Conservation (phyloP, 1,284 basidiomycete species). For the Malassezia nana region DNA sequence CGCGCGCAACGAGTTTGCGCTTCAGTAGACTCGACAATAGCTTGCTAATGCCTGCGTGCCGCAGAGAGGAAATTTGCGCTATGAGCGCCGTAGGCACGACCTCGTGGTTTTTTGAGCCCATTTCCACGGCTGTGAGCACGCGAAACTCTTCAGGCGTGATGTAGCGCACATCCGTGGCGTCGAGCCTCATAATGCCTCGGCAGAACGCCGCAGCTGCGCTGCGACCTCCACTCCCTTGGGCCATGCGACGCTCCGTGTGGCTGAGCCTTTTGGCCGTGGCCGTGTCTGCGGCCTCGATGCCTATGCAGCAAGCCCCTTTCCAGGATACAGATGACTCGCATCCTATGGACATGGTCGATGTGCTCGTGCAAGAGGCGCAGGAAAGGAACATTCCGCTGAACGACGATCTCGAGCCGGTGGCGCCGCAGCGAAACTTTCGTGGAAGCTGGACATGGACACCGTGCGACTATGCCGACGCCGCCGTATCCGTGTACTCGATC, state of each 20-base stretch:
- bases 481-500: conserved; percentile 32
- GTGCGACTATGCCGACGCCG: conserved; percentile 30
- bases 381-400: conserved; percentile 3
- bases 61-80: conserved; percentile 77
- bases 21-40: conserved; percentile 79
- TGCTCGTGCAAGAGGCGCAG: conserved; percentile 3
- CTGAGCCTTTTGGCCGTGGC: not conserved
- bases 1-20: conserved; percentile 75
- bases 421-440: not conserved
- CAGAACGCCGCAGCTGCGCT: not conserved
- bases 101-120: conserved; percentile 96
- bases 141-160: conserved; percentile 84
- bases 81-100: conserved; percentile 81
- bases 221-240: not conserved
- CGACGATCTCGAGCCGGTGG: not conserved
- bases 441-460: conserved; percentile 35
- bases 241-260: not conserved
- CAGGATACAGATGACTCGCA: not conserved
- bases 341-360: conserved; percentile 12
- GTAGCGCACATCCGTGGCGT: conserved; percentile 88
- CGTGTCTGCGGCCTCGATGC: not conserved
- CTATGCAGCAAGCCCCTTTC: not conserved
- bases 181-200: conserved; percentile 62
- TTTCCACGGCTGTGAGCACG: conserved; percentile 88
- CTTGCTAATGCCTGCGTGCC: conserved; percentile 88